Conservation (phyloP, 495 filamentous ascomycete species). For the Entonaema liquescens region DNA sequence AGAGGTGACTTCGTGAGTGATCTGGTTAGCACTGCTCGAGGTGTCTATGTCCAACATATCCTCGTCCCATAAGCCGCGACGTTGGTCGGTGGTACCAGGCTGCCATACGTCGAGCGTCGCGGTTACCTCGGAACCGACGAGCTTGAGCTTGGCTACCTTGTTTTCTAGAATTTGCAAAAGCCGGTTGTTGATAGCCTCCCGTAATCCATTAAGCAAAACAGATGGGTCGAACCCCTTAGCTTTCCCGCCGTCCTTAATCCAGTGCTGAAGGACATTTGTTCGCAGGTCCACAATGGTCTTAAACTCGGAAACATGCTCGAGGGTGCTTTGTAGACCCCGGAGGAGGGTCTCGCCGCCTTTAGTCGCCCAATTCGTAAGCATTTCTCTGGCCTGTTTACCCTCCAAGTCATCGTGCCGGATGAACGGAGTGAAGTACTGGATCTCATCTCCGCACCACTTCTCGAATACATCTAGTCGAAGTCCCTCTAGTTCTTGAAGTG, state of each 20-base stretch:
- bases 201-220: constrained; percentile 71
- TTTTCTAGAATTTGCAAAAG: constrained; percentile 66
- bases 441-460: constrained; percentile 83
- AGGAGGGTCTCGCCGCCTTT: constrained; percentile 72
- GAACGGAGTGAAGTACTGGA: constrained; percentile 88
- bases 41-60: constrained; percentile 58
- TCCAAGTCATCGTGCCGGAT: constrained; percentile 84
- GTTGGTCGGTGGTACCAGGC: constrained; percentile 53
- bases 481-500: constrained; percentile 70
- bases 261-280: constrained; percentile 73
- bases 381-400: constrained; percentile 67
- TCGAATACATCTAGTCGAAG: constrained; percentile 83
- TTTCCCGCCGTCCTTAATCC: constrained; percentile 68
- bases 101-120: constrained; percentile 63
- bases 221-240: constrained; percentile 65
- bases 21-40: constrained; percentile 52
- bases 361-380: constrained; percentile 77
- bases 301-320: constrained; percentile 68
- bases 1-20: constrained; percentile 56
- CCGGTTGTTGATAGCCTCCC: constrained; percentile 72
- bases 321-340: constrained; percentile 61
- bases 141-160: constrained; percentile 65
- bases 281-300: constrained; percentile 72
- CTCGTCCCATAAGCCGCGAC: constrained; percentile 69
- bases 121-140: constrained; percentile 66